Evolutionary conservation across 768 basidiomycete genomes (phyloP).

Genomic region (Coprinopsis cinerea): DNA sequence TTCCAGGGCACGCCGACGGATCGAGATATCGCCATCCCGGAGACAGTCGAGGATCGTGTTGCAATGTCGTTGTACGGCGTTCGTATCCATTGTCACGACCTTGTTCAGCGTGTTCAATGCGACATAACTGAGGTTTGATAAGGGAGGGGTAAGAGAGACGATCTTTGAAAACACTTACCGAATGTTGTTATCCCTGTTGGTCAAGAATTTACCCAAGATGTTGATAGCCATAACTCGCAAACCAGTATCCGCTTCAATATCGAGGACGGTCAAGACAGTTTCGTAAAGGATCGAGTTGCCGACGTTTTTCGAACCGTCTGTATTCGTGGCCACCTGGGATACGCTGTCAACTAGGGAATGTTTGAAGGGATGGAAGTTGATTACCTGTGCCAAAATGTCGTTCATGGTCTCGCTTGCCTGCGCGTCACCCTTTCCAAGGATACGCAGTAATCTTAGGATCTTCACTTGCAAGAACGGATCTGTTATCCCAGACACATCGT

Average conservation of each 20-base stretch:
- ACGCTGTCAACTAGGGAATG: conserved; percentile 4
- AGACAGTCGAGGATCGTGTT: conserved; percentile 99
- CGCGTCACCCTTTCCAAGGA: conserved; percentile 82
- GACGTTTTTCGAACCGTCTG: conserved; percentile 95
- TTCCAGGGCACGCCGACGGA: conserved; percentile 92
- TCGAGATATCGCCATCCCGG: conserved; percentile 98
- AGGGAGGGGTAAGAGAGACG: not conserved
- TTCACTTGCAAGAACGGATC: conserved; percentile 95
- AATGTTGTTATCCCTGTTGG: conserved; percentile 98
- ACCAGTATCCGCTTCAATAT: conserved; percentile 95
- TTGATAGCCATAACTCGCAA: conserved; percentile 99
- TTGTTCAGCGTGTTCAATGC: conserved; percentile 98
- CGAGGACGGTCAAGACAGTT: conserved; percentile 91
- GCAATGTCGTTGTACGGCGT: conserved; percentile 95
- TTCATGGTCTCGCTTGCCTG: conserved; percentile 96
- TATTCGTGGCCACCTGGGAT: conserved; percentile 99
- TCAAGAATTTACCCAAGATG: conserved; percentile 95
- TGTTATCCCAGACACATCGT: conserved; percentile 98
- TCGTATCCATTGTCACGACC: conserved; percentile 95
- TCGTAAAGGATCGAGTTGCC: conserved; percentile 98
- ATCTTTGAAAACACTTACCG: conserved; percentile 48
- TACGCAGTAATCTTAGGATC: conserved; percentile 77
- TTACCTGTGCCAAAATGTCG: conserved; percentile 91
- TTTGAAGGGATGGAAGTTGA: not conserved
- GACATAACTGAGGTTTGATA: conserved; percentile 66